A percentile compares a stretch with the other conserved stretches of the same genome.
Conservation (phyloP, 139 green algal species). For the Tetradesmus obliquus region DNA sequence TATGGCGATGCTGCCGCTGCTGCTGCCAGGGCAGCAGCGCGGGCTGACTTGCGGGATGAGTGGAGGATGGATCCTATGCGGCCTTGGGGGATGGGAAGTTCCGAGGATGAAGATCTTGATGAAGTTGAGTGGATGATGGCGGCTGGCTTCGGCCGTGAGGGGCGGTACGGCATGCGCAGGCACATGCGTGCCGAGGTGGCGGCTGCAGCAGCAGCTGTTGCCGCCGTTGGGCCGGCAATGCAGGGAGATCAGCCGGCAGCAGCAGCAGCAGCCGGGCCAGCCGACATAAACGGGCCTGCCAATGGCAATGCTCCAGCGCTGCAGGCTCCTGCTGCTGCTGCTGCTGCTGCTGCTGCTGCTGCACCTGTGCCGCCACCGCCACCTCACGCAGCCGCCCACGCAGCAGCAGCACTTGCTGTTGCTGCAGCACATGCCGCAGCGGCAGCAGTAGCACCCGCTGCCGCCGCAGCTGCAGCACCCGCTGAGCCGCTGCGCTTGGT, state of each 20-base stretch:
- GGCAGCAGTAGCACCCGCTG: not conserved
- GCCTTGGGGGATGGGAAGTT: not conserved
- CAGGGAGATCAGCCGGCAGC: not conserved
- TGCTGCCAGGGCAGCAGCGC: not conserved
- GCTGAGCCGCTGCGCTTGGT: not conserved
- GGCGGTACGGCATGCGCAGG: not conserved
- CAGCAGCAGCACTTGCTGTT: not conserved
- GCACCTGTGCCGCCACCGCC: not conserved
- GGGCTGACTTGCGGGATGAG: not conserved
- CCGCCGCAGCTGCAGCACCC: not conserved
- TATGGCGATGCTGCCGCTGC: not conserved
- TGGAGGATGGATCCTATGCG: not conserved
- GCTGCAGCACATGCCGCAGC: conserved; percentile 5
- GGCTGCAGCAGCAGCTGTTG: not conserved
- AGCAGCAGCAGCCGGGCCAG: not conserved
- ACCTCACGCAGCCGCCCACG: not conserved
- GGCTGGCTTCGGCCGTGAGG: not conserved
- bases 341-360: not conserved
- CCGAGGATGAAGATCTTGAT: not conserved
- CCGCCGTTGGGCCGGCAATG: not conserved
- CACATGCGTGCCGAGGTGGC: not conserved
- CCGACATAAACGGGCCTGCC: not conserved
- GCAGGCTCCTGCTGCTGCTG: not conserved
- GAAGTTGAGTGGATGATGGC: not conserved
- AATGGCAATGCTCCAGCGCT: not conserved